Evolutionary conservation across 2,329 filamentous ascomycete species (phyloP), one percentile per base, ranked within the genome.

Genomic region (Amesomyces nigricolor): DNA sequence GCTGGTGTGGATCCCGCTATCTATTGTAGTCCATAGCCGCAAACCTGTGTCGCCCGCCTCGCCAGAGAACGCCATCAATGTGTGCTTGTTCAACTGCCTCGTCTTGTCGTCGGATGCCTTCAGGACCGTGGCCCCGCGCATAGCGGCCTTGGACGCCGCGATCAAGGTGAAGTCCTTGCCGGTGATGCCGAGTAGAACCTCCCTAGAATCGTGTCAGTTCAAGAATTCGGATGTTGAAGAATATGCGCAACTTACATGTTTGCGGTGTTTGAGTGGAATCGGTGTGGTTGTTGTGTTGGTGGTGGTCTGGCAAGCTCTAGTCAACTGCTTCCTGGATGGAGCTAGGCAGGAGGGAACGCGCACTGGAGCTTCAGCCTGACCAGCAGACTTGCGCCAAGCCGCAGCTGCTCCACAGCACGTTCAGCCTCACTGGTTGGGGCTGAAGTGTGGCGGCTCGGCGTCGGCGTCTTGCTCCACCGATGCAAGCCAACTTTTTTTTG

Each of bases 91-190:
- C 65, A 99, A 79, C 64, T 82, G 76, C 71, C 90, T 84, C 62
- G 94, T 99, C 83, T 99, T 99, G 82, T 99, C 92, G 74, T 99
- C 95, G 64, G 85, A 82, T 56, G 89, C 83, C 76, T 99, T 99
- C 70, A 99, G 86, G 73, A 99, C 88, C 58, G 92, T 96, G 62
- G 91, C 89, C 68, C 94, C 94, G 78, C 94, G 86, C 91, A 97
- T 97, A 67, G 91, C 89, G 70, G 94, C 94, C 80, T 99, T 97
- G 61, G 91, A 97, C 67, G 94, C 89, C 68, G 91, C 94, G 72
- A 99, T 86, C 81, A 99, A 85, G 77, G 91, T 95, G 74, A 96
- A 99, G 83, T 99, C 95, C 80, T 96, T 96, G 78, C 94, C 95
- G 58, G 92, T 96, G 73, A 99, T 96, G 69, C 94, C 94, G 66